Percentiles rank a stretch among this genome's conserved stretches.
phyloP scores from a whole-genome alignment of 1,284 basidiomycete species.

The Naganishia cerealis region DNA sequence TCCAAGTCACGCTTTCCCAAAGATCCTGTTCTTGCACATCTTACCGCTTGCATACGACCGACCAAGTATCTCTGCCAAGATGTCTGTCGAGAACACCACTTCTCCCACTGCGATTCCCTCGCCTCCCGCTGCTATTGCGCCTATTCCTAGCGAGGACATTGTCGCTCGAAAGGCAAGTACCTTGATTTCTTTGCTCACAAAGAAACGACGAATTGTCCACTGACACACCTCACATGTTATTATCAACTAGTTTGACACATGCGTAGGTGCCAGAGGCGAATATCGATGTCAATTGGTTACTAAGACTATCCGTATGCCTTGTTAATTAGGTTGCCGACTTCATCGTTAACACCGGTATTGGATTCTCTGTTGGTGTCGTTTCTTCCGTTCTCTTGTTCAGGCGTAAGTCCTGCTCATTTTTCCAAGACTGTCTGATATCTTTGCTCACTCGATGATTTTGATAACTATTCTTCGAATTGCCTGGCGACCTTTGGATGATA shows the following conservation, averaged over 20 bases:
- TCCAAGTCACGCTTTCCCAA: background rate
- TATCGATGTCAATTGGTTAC: background rate
- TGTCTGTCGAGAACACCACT: constrained; percentile 35
- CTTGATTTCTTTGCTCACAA: background rate
- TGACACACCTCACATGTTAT: constrained; percentile 8
- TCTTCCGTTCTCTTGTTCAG: constrained; percentile 92
- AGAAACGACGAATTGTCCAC: background rate
- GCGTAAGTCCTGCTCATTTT: constrained; percentile 64
- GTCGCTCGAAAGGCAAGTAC: constrained; percentile 74
- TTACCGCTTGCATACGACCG: background rate
- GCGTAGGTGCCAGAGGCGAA: constrained; percentile 63
- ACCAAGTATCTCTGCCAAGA: background rate
- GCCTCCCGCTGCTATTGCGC: constrained; percentile 55
- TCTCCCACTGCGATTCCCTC: constrained; percentile 38
- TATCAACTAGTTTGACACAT: constrained; percentile 76
- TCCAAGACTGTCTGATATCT: background rate
- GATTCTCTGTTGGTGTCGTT: constrained; percentile 90
- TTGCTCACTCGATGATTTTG: background rate
- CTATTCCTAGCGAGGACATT: constrained; percentile 78
- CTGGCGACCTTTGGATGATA: background rate
- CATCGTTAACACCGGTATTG: constrained; percentile 74
- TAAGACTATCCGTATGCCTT: background rate
- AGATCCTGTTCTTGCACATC: background rate
- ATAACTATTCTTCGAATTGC: background rate
- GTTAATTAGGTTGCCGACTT: constrained; percentile 56